Evolutionary conservation across 1,139 yeast genomes (phyloP), one percentile per base, ranked within the genome.

Genomic region (Magnusiomyces paraingens): DNA sequence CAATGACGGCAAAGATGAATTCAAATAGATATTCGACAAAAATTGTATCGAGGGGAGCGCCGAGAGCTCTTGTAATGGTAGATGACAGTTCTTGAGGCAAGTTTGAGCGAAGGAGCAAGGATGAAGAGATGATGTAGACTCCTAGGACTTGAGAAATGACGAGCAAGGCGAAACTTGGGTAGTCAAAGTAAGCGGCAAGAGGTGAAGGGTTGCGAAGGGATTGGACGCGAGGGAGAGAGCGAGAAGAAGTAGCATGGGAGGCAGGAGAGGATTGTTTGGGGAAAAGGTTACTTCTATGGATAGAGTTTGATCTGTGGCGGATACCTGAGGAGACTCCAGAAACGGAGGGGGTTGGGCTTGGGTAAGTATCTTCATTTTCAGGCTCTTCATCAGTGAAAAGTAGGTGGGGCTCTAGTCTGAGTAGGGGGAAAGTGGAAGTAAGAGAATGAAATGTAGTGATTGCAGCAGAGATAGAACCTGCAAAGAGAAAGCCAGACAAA

Each of bases 1-100:
- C 79, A 3, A 86, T 75, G 4, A 79, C 55, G 12, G 83, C 80
- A 70, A 83, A 88, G 35, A 87, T 79, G 59, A 82, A 75, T 64
- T 90, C 96, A 64, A 87, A 89, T 90, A 94, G 85, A 36, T 77
- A 72, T 64, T 90, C 95, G 38, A 89, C 82, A 55, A 84, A 78
- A 42, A 75, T 71, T 18, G 82, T 82, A 59, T 82, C 84, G 52
- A 76, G 61, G 2, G 77, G 75, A 6, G 75, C 71, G 10, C 75
- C 76, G 42, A 75, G 66, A 14, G 76, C 79, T n/a, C 73, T 71
- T 29, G 82, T 78, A 42, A 73, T 71, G 21, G 82, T 80, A 53
- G 83, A 76, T 10, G 86, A 73, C 62, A 82, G 79, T 32, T 70
- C 75, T 17, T 75, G 68, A 0, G 96, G 93, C 53, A 89, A 68